These are phyloP conservation scores for Danielozyma ontarioensis DNA, from an alignment of 805 yeast genomes.

Conservation along the genomic window DNA sequence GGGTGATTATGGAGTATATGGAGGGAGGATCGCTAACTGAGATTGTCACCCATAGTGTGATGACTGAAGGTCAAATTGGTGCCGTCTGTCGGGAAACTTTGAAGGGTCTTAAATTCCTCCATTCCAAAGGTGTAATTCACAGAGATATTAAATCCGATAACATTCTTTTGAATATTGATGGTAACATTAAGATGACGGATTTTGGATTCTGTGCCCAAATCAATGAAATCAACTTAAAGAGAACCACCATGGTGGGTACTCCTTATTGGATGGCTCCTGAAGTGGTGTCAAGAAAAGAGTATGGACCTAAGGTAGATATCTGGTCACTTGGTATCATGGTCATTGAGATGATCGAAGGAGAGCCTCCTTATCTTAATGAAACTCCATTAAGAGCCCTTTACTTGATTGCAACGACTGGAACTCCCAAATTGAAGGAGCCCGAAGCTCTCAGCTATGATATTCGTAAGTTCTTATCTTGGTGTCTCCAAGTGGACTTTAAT, in stretches of 20 bases:
- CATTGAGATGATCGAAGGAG: constrained; percentile 98
- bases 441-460: constrained; percentile 66
- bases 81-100: constrained; percentile 91
- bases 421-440: constrained; percentile 89
- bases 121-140: constrained; percentile 89
- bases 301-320: constrained; percentile 94
- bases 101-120: constrained; percentile 80
- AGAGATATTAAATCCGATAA: constrained; percentile 96
- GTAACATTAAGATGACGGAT: constrained; percentile 91
- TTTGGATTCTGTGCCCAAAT: constrained; percentile 94
- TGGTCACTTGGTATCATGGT: constrained; percentile 99
- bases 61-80: constrained; percentile 93
- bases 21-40: constrained; percentile 97
- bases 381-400: constrained; percentile 92
- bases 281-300: constrained; percentile 89
- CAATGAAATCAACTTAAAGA: constrained; percentile 72
- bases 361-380: constrained; percentile 96
- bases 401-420: constrained; percentile 93
- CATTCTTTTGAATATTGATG: constrained; percentile 73
- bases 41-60: constrained; percentile 82
- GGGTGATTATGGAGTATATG: constrained; percentile 99
- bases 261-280: constrained; percentile 99
- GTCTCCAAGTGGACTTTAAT: constrained; percentile 79
- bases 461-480: constrained; percentile 66
- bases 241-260: constrained; percentile 98